phyloP scores from a whole-genome alignment of 495 filamentous ascomycete genomes.

The Neurospora cerealis region DNA sequence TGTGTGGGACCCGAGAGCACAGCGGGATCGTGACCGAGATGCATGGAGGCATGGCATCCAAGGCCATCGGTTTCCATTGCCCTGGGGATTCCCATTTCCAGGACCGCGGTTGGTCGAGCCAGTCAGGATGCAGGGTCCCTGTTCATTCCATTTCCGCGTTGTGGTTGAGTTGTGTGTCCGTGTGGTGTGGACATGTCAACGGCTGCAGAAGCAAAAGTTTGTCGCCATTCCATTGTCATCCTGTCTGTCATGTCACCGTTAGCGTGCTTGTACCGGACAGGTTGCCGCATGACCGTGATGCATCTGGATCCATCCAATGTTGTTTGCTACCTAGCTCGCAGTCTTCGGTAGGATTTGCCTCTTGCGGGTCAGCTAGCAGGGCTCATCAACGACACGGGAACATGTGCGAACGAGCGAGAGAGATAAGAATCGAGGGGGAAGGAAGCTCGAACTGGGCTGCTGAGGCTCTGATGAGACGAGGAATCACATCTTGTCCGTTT shows the following conservation, averaged over 20 bases:
- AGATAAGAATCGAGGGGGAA: not conserved
- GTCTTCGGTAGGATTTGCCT: not conserved
- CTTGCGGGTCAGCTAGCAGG: not conserved
- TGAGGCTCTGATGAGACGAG: not conserved
- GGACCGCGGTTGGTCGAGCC: not conserved
- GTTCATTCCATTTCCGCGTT: not conserved
- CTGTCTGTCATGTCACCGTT: not conserved
- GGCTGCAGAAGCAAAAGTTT: not conserved
- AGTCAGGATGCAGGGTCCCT: not conserved
- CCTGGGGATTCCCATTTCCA: not conserved
- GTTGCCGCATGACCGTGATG: not conserved
- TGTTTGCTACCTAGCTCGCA: not conserved
- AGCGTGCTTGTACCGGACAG: not conserved
- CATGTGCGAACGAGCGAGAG: not conserved
- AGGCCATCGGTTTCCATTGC: not conserved
- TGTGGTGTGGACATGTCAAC: not conserved
- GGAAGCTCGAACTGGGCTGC: not conserved
- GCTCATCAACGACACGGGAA: not conserved
- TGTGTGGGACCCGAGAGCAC: not conserved
- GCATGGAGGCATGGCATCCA: not conserved
- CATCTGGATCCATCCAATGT: not conserved
- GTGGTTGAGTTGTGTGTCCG: not conserved
- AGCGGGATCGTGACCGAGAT: not conserved
- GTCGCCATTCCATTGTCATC: not conserved
- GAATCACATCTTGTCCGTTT: not conserved